Conservation (phyloP, 192 early-diverging fungal species). For the Chytriomyces sp. region DNA sequence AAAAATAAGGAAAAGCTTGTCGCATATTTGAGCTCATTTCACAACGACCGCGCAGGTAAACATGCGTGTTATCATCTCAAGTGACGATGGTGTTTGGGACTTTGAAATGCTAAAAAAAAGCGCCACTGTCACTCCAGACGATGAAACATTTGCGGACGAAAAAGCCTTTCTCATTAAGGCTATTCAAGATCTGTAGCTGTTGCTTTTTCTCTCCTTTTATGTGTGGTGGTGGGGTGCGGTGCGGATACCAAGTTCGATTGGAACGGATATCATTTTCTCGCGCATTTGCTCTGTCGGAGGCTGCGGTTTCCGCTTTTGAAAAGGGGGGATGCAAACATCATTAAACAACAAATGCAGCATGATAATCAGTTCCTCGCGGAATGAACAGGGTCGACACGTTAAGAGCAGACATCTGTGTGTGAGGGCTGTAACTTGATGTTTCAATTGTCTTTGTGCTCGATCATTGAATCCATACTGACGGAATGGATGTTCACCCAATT, state of each 20-base stretch:
- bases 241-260: not conserved
- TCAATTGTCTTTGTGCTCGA: too few species aligned
- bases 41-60: constrained; percentile 92
- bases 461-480: too few species aligned
- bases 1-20: constrained; percentile 93
- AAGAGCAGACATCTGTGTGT: too few species aligned
- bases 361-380: too few species aligned
- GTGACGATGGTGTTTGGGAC: too few species aligned
- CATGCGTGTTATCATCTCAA: not conserved
- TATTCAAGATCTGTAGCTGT: constrained; percentile 59
- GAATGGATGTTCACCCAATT: not conserved
- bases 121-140: constrained; percentile 59
- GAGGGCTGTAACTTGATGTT: too few species aligned
- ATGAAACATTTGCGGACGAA: constrained; percentile 99
- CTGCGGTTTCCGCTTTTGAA: not conserved
- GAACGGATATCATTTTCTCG: not conserved
- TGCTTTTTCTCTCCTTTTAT: too few species aligned
- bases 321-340: too few species aligned
- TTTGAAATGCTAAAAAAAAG: too few species aligned
- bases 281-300: not conserved
- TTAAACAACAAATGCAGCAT: too few species aligned
- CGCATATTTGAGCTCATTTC: constrained; percentile 85
- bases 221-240: not conserved
- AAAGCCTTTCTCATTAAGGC: constrained; percentile 94
- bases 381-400: too few species aligned